Base-by-base conservation (phyloP, 345 rosid genomes). In the Gossypium rotundifolium region DNA sequence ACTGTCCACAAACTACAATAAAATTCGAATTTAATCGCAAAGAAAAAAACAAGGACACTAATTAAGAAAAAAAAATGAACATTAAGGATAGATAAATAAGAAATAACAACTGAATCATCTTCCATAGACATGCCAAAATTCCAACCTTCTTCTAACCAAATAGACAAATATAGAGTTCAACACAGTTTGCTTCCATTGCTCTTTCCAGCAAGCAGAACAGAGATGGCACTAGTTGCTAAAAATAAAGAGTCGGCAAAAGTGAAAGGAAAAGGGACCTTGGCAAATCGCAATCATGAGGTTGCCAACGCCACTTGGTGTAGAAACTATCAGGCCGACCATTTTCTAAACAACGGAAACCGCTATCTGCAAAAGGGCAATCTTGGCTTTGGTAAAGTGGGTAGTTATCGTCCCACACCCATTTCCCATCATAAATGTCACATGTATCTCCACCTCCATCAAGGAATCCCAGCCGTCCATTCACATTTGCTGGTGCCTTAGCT, bases 291-390 rank as follows among this genome's bases (percentile, higher is more conserved):
- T 64, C 80, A 23, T 76, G 81, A 59, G 95, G 92, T 63, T 87
- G 95, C 95, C 95, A 90, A 23, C 95, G 88, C 95, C 92, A 90
- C 81, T 90, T 88, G 72, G 91, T 87, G 84, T 71, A 88, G 81
- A 78, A 90, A 80, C 73, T 76, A 79, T 90, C 94, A 46, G 89
- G 92, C 80, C 94, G 81, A 3, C 94, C 91, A 82, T 85, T 90
- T 80, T 90, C 92, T 17, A 79, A 72, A 68, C 94, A 90, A 72
- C 92, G 85, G 76, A 90, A 90, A 54, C 90, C 92, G 49, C 4
- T 23, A 79, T 90, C 94, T 0, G 83, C 27, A 73, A 83, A 85
- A 29, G 75, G 78, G 53, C 94, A 90, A 76, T 87, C 83, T 65
- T 76, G 80, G 74, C 90, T 90, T 61, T 83, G 81, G 67, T 90